Evolutionary conservation across 768 basidiomycete genomes (phyloP).

Genomic region (Auricularia heimuer): DNA sequence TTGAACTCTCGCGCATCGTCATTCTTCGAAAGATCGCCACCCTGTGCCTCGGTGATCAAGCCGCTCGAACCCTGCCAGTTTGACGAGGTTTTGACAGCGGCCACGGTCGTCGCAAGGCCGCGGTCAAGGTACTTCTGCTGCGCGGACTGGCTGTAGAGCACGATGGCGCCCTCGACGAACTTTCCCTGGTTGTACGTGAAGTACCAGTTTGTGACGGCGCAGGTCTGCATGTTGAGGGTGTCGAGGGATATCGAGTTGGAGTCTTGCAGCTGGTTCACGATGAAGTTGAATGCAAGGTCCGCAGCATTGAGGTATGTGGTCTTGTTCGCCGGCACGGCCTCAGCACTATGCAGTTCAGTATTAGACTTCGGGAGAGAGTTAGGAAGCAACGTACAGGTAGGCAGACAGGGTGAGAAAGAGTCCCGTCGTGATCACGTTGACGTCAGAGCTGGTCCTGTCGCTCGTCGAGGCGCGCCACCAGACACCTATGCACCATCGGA

Average conservation of each 20-base stretch:
- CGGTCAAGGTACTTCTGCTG: conserved; percentile 12
- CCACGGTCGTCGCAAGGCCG: conserved; percentile 28
- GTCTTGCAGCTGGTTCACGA: conserved; percentile 37
- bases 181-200: conserved; percentile 51
- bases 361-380: conserved; percentile 14
- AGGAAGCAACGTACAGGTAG: conserved; percentile 38
- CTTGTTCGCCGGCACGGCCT: not conserved
- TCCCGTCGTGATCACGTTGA: conserved; percentile 41
- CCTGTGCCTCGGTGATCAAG: conserved; percentile 39
- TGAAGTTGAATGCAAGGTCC: conserved; percentile 38
- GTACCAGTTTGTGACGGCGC: conserved; percentile 35
- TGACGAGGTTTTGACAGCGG: conserved; percentile 31
- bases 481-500: conserved; percentile 20
- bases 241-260: conserved; percentile 35
- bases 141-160: conserved; percentile 33
- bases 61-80: conserved; percentile 40
- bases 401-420: conserved; percentile 32
- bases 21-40: conserved; percentile 8
- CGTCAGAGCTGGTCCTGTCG: conserved; percentile 21
- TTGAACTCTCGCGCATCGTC: not conserved
- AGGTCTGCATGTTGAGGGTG: conserved; percentile 37
- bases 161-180: conserved; percentile 40
- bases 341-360: not conserved
- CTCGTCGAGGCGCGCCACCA: conserved; percentile 41
- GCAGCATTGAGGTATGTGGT: conserved; percentile 38